Percentiles rank a stretch among this genome's conserved stretches.
Conservation (phyloP, 2,329 filamentous ascomycete species). For the Sordariomycetes sp. region DNA sequence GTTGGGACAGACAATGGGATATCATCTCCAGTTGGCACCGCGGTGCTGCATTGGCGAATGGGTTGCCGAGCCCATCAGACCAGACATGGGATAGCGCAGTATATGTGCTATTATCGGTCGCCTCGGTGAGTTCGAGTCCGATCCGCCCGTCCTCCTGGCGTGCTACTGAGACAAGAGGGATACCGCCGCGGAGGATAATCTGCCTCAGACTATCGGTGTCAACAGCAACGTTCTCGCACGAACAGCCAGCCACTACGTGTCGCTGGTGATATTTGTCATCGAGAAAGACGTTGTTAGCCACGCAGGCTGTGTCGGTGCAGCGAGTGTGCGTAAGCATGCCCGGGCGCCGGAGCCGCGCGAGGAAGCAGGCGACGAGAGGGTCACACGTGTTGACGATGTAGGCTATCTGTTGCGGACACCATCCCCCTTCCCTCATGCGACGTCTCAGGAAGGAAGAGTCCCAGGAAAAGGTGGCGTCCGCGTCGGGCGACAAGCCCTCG, state of each 20-base stretch:
- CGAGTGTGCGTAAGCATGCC: background rate
- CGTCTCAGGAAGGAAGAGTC: background rate
- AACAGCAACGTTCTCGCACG: background rate
- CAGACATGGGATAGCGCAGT: background rate
- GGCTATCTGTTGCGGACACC: background rate
- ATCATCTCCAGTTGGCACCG: background rate
- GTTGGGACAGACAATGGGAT: background rate
- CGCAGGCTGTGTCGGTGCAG: background rate
- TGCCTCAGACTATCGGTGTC: background rate
- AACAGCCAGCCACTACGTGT: background rate
- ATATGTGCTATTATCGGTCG: background rate
- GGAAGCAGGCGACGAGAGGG: background rate
- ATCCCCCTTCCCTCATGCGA: background rate
- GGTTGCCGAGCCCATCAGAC: background rate
- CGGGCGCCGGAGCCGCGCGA: background rate
- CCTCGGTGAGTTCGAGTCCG: background rate
- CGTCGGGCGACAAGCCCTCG: background rate
- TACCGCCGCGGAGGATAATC: background rate
- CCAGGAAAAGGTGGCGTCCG: background rate
- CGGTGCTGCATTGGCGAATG: background rate
- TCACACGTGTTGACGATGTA: background rate
- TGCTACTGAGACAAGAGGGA: background rate
- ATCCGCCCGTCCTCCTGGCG: background rate
- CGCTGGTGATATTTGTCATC: background rate
- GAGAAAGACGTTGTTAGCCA: background rate